These are phyloP conservation scores for Ustilago vetiveriae DNA, from an alignment of 1,284 basidiomycete species.

Conservation along the genomic window DNA sequence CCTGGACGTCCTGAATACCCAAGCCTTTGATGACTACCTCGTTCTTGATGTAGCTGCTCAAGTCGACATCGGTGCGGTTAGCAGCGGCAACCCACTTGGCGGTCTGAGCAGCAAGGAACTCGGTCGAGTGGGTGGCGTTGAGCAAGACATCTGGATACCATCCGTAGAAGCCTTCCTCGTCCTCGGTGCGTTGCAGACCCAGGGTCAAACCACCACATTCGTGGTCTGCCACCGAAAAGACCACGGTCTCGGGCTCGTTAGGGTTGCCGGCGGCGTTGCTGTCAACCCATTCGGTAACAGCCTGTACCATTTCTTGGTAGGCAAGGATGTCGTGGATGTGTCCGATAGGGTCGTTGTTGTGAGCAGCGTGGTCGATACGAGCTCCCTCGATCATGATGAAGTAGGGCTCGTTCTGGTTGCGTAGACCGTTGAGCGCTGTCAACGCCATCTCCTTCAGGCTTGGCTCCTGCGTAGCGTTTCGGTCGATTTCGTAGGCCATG, in stretches of 20 bases:
- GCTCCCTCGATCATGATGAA: constrained; percentile 66
- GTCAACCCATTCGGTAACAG: constrained; percentile 54
- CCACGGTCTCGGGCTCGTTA: constrained; percentile 48
- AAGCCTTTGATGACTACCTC: constrained; percentile 44
- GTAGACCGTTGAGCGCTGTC: constrained; percentile 61
- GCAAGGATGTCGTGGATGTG: constrained; percentile 65
- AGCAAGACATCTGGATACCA: constrained; percentile 62
- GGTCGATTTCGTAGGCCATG: constrained; percentile 67
- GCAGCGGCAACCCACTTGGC: constrained; percentile 48
- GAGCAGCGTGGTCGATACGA: constrained; percentile 64
- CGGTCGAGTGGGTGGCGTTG: constrained; percentile 59
- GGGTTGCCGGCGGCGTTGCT: constrained; percentile 36
- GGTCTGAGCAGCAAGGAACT: constrained; percentile 50
- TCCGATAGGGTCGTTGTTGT: constrained; percentile 65
- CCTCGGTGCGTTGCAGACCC: constrained; percentile 48
- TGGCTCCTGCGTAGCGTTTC: constrained; percentile 59
- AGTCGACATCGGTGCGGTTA: constrained; percentile 55
- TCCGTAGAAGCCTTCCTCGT: constrained; percentile 42
- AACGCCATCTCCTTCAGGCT: constrained; percentile 65
- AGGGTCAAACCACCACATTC: constrained; percentile 65
- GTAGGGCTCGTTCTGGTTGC: constrained; percentile 59
- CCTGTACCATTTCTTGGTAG: constrained; percentile 55
- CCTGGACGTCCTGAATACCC: constrained; percentile 48
- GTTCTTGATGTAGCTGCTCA: constrained; percentile 45
- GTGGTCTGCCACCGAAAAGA: constrained; percentile 63